Evolutionary conservation across 208 protist species (phyloP).

Genomic region (Naegleria fowleri): DNA sequence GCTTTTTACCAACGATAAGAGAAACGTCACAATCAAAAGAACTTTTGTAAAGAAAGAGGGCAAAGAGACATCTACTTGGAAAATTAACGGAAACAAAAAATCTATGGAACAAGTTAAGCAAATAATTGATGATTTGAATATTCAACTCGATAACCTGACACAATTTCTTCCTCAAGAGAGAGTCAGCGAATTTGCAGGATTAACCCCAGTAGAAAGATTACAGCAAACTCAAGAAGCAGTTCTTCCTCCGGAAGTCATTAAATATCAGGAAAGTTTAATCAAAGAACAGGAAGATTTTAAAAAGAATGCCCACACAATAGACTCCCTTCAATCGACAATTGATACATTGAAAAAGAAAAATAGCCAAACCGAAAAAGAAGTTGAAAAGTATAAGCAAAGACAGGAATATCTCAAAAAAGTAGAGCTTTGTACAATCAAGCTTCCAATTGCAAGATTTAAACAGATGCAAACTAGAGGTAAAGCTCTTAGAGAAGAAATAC

Average conservation of each 20-base stretch:
- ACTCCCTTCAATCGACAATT: neutral
- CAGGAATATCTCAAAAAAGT: neutral
- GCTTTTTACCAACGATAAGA: neutral
- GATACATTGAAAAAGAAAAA: slow-evolving; percentile 12
- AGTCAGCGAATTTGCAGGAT: slow-evolving; percentile 25
- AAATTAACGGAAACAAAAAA: slow-evolving; percentile 6
- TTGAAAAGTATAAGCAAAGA: slow-evolving; percentile 8
- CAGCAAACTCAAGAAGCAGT: slow-evolving; percentile 31
- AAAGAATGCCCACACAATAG: neutral
- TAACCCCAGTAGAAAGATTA: slow-evolving; percentile 16
- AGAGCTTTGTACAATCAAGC: neutral
- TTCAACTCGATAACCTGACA: slow-evolving; percentile 45
- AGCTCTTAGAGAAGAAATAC: neutral
- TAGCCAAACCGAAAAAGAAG: neutral
- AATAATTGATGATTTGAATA: slow-evolving; percentile 32
- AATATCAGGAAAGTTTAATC: slow-evolving; percentile 12
- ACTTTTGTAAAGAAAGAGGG: neutral
- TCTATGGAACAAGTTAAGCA: neutral
- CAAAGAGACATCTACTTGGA: neutral
- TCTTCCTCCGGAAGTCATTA: neutral
- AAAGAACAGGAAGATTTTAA: neutral
- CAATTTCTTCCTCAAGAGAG: slow-evolving; percentile 50
- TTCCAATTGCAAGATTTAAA: neutral
- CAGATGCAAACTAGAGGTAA: neutral
- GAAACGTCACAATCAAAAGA: neutral